phyloP scores from a whole-genome alignment of 129 eudicot species.

The Lactuca sativa region DNA sequence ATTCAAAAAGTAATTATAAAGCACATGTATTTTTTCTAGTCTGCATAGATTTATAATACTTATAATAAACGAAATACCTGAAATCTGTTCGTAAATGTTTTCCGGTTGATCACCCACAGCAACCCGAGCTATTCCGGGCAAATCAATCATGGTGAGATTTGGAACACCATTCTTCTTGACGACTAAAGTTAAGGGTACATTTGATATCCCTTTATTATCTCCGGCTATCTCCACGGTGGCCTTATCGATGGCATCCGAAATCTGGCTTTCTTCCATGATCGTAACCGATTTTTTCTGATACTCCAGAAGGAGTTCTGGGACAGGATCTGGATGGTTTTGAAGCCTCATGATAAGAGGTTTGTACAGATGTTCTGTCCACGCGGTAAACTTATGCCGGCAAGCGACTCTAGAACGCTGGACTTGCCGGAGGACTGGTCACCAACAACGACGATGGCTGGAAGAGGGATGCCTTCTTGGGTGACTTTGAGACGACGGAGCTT shows the following conservation, averaged over 20 bases:
- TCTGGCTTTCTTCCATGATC: constrained; percentile 12
- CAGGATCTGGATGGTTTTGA: constrained; percentile 14
- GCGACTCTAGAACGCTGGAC: constrained; percentile 47
- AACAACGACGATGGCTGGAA: constrained; percentile 49
- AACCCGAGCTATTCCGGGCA: constrained; percentile 49
- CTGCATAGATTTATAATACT: no score
- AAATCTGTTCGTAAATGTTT: constrained; percentile 39
- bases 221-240: constrained; percentile 44
- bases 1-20: neutral
- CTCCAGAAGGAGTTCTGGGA: constrained; percentile 28
- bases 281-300: constrained; percentile 9
- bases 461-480: constrained; percentile 47
- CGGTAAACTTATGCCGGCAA: constrained; percentile 49
- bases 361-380: constrained; percentile 49
- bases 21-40: no score
- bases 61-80: constrained; percentile 3
- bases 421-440: constrained; percentile 59
- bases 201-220: constrained; percentile 26
- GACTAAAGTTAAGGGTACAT: constrained; percentile 26
- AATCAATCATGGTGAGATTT: constrained; percentile 36
- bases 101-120: constrained; percentile 42
- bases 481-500: constrained; percentile 43
- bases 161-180: constrained; percentile 39
- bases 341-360: constrained; percentile 42
- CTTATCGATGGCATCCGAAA: constrained; percentile 16